phyloP scores from a whole-genome alignment of 2,329 filamentous ascomycete genomes.

The Colletotrichum magnum region DNA sequence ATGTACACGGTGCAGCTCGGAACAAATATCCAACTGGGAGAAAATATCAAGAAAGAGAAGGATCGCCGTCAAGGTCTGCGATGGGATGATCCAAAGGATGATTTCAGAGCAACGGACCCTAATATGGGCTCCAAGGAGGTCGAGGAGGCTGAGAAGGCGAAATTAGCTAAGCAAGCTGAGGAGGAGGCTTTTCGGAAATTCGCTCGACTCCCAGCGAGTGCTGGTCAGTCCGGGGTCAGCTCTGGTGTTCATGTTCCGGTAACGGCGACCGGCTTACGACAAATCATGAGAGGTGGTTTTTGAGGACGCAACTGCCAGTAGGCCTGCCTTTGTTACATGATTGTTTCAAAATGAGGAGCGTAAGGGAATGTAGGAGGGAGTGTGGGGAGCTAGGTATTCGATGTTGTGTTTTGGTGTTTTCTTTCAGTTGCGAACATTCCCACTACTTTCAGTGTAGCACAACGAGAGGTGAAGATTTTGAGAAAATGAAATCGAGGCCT shows the following conservation, averaged over 20 bases:
- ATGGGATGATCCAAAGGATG: conserved; percentile 24
- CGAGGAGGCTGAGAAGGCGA: background rate
- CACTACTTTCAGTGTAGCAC: too few species aligned
- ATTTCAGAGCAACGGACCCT: background rate
- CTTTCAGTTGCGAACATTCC: too few species aligned
- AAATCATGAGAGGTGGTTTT: background rate
- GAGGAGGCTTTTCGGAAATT: conserved; percentile 22
- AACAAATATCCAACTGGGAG: conserved; percentile 14
- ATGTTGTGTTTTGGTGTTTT: too few species aligned
- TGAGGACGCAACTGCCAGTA: background rate
- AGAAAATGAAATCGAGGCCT: too few species aligned
- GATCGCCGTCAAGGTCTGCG: conserved; percentile 34
- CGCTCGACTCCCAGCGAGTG: background rate
- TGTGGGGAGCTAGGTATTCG: too few species aligned
- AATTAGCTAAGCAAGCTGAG: conserved; percentile 3
- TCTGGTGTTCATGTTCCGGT: conserved; percentile 2
- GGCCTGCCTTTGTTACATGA: too few species aligned
- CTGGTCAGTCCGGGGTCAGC: background rate
- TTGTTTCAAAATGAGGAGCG: too few species aligned
- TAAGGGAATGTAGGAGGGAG: too few species aligned
- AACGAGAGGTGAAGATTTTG: too few species aligned
- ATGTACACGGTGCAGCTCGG: conserved; percentile 38
- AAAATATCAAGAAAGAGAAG: conserved; percentile 40
- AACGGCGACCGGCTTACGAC: conserved; percentile 1
- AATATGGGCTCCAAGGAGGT: background rate